Conservation (phyloP, 106 monocot species). For the Dioscorea zingiberensis region DNA sequence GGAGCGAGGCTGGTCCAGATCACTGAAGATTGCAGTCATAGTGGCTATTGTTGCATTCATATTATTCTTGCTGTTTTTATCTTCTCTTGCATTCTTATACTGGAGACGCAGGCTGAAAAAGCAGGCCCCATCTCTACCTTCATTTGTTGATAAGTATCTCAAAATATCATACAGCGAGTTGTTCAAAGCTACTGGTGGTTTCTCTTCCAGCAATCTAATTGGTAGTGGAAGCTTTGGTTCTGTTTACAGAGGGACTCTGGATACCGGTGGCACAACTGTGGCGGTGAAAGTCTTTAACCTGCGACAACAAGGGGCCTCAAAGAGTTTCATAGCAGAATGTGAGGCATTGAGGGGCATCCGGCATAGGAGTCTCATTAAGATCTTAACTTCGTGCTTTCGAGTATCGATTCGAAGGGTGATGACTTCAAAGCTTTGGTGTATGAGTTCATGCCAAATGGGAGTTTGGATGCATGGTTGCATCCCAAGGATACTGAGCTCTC, state of each 20-base stretch:
- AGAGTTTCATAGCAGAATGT: slow-evolving; percentile 40
- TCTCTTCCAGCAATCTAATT: slow-evolving; percentile 33
- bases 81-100: too few species aligned
- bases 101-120: too few species aligned
- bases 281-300: slow-evolving; percentile 58
- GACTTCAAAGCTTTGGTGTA: slow-evolving; percentile 53
- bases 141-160: background rate
- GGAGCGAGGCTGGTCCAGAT: too few species aligned
- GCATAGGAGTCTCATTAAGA: slow-evolving; percentile 45
- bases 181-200: slow-evolving; percentile 35
- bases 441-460: slow-evolving; percentile 49
- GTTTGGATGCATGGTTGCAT: slow-evolving; percentile 44
- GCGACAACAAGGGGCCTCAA: slow-evolving; percentile 21
- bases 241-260: slow-evolving; percentile 39
- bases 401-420: slow-evolving; percentile 21
- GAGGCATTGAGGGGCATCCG: slow-evolving; percentile 25
- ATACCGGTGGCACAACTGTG: background rate
- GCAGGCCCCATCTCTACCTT: background rate
- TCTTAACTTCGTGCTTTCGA: slow-evolving; percentile 35
- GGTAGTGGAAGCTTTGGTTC: slow-evolving; percentile 37
- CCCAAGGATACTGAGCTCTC: background rate
- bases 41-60: background rate
- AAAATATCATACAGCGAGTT: slow-evolving; percentile 32
- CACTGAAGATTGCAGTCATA: too few species aligned
- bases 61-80: too few species aligned